Base-by-base conservation (phyloP, 2,329 filamentous ascomycete species). In the Sporothrix curviconia region DNA sequence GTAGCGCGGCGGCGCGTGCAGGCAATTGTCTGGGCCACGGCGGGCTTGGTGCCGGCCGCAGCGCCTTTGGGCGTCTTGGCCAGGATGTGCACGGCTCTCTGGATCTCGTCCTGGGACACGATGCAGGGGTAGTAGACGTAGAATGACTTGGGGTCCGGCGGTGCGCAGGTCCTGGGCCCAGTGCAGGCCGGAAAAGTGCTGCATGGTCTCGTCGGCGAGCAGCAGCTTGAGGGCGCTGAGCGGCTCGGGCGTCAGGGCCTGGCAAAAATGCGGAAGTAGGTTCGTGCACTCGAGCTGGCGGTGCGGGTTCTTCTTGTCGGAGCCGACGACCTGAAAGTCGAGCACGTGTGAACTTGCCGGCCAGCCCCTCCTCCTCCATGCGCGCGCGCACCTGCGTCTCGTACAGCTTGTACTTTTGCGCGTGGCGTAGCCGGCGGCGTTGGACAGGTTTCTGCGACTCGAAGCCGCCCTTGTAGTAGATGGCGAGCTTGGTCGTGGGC, bases 401-500 rank as follows among this genome's bases (percentile, higher is more conserved):
- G 24, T 76, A 68, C 0, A 80, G 65, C 42, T 76, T 72, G 64
- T 74, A 80, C 63, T 82, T 82, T 75, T 67, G 1, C 66, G 61
- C 0, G 74, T 77, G 1, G 68, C 76, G 60, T 80, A 80, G 0
- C 76, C 78, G 0, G 72, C 73, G 1, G 74, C 74, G 56, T 79
- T 78, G 28, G 75, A 25, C 0, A 77, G 64, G 4, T 75, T n/a
- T 55, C 61, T 80, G 71, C 2, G 70, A 70, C 63, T 79, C 73
- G 58, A 72, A 80, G 0, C 78, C 78, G 7, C 72, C 77, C 8
- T 69, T 66, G 57, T 78, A 79, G 59, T 76, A 78, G 15, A 79
- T 70, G n/a, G 76, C 77, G 7, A 77, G 68, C 61, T 80, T 80
- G 1, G 77, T 80, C 0, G 78, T 79, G 1, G 76, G 70, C 0